Percentiles rank a stretch among this genome's conserved stretches.
Conservation (phyloP, 768 basidiomycete genomes). For the Brasilioporus rufonigricans region DNA sequence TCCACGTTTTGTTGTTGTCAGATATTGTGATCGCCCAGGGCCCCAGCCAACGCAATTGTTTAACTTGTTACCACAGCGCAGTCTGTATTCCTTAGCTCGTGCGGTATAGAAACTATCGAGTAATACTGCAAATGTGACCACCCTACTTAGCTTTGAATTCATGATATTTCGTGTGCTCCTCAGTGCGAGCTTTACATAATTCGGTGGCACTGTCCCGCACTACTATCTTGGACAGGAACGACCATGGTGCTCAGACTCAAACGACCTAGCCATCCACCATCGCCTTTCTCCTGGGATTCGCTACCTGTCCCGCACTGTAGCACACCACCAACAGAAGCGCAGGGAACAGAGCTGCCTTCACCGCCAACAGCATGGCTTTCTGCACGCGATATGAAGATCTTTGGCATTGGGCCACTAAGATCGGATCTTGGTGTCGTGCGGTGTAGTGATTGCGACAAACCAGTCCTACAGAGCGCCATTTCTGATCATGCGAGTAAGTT, state of each 20-base stretch:
- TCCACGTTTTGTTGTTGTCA: not conserved
- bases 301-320: slow-evolving; percentile 29
- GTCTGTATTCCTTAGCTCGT: too few relatives aligned
- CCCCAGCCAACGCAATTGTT: not conserved
- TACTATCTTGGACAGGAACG: not conserved
- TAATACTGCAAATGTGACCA: not conserved
- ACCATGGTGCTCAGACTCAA: slow-evolving; percentile 44
- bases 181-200: slow-evolving; percentile 23
- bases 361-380: slow-evolving; percentile 86
- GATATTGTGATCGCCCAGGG: not conserved
- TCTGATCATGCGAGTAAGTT: slow-evolving; percentile 72
- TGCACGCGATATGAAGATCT: slow-evolving; percentile 85
- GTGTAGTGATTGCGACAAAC: slow-evolving; percentile 82
- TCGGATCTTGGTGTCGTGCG: slow-evolving; percentile 65
- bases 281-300: slow-evolving; percentile 66
- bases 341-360: slow-evolving; percentile 49
- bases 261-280: slow-evolving; percentile 40
- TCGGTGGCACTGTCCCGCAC: not conserved
- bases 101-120: not conserved
- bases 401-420: slow-evolving; percentile 72
- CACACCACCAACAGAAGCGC: slow-evolving; percentile 35
- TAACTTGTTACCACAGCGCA: too few relatives aligned
- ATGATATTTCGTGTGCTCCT: not conserved
- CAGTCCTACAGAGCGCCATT: slow-evolving; percentile 71
- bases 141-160: too few relatives aligned